Evolutionary conservation across 495 filamentous ascomycete species (phyloP), one percentile per base, ranked within the genome.

Genomic region (Lasiosphaeris hirsuta): DNA sequence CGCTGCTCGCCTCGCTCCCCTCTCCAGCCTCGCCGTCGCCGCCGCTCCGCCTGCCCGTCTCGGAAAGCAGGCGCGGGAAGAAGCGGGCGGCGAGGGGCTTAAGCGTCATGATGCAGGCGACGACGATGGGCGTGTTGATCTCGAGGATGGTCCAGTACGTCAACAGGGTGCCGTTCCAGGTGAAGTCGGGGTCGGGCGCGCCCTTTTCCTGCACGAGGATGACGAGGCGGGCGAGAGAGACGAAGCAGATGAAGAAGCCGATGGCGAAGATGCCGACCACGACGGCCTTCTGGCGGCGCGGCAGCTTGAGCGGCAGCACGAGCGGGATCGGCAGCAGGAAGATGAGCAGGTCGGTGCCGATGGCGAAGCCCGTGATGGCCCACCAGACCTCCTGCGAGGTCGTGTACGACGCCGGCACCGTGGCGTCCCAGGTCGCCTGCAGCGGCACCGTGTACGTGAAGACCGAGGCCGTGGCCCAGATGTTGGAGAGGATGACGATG

Each of bases 281-380:
- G 13, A 67, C 67, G 4, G 72, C 14, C 54, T 76, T 78, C 44
- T 76, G 71, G 43, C 59, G 57, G 1, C 58, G 48, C 1, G 69
- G 68, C 17, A 76, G 67, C 5, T 63, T 69, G n/a, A 79, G 52
- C 0, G 58, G 61, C 6, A 60, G 50, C 17, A 78, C 67, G 11
- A 73, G 58, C 0, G 69, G 70, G 10, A 78, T 61, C 0, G 75
- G 76, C 0, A 78, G 52, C 39, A 70, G 5, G 49, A 76, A 70
- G 13, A 76, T 72, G 7, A 79, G 33, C 2, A 80, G 40, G 67
- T 84, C 81, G 41, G 76, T 79, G 4, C 69, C 45, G n/a, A 83
- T 76, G 39, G 77, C 73, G 17, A 79, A 62, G 9, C 66, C 54
- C 1, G 65, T 66, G 56, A 63, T 72, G 1, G 46, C 62, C 60